phyloP scores from a whole-genome alignment of 345 rosid species.

The Microcos paniculata region DNA sequence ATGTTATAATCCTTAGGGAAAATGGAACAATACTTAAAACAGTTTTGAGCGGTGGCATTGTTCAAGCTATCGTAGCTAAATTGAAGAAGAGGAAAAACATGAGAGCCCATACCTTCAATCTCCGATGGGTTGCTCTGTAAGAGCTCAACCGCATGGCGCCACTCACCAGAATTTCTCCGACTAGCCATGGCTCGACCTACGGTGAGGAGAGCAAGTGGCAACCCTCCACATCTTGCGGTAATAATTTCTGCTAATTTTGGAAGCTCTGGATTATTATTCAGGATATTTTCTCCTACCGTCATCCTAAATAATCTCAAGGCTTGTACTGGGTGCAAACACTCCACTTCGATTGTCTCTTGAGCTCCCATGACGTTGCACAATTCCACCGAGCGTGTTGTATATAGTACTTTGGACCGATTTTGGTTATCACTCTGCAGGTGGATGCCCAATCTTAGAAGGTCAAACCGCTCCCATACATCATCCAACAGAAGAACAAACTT shows the following conservation, averaged over 20 bases:
- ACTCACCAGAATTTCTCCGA: not conserved
- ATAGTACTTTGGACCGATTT: conserved; percentile 13
- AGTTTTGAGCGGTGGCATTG: not conserved
- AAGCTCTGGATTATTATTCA: not conserved
- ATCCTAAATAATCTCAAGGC: conserved; percentile 2
- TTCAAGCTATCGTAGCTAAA: conserved; percentile 21
- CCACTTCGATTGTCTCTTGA: not conserved
- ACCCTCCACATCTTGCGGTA: not conserved
- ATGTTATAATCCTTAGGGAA: conserved; percentile 16
- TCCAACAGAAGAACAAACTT: conserved; percentile 22
- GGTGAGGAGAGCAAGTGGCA: conserved; percentile 26
- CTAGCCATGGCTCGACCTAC: conserved; percentile 19
- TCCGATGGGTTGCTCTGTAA: not conserved
- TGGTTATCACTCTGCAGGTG: not conserved
- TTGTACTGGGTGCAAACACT: not conserved
- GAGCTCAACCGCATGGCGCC: not conserved
- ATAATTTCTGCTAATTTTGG: not conserved
- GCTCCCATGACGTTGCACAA: conserved; percentile 13
- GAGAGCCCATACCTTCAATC: not conserved
- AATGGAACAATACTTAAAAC: conserved; percentile 21
- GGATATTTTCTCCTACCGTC: not conserved
- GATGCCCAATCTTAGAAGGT: conserved; percentile 4
- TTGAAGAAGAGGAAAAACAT: conserved; percentile 8
- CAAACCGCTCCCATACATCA: conserved; percentile 12
- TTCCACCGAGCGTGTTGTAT: conserved; percentile 13